Evolutionary conservation across 2,329 filamentous ascomycete species (phyloP).

Genomic region (Trichoderma pleuroti): DNA sequence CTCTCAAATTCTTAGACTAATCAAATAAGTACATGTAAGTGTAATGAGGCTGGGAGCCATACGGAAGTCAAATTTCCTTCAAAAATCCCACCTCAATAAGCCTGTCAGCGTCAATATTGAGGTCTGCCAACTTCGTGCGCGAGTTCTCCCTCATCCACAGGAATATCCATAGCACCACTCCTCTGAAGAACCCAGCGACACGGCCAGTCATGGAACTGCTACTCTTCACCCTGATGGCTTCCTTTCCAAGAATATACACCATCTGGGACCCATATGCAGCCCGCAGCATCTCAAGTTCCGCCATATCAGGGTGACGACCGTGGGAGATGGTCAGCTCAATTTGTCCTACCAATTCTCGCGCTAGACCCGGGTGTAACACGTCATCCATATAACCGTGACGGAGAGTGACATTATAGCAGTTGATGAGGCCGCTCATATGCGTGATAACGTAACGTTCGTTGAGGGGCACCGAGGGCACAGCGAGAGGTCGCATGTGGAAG

Average conservation of each 20-base stretch:
- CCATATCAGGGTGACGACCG: slow-evolving; percentile 26
- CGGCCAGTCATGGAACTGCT: slow-evolving; percentile 33
- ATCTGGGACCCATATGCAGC: slow-evolving; percentile 46
- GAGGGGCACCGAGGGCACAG: slow-evolving; percentile 52
- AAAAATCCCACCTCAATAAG: slow-evolving; percentile 67
- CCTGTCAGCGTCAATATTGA: slow-evolving; percentile 48
- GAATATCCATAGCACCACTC: slow-evolving; percentile 51
- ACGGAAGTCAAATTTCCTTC: slow-evolving; percentile 54
- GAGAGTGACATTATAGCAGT: slow-evolving; percentile 65
- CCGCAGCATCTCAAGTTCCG: slow-evolving; percentile 44
- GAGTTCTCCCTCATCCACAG: slow-evolving; percentile 65
- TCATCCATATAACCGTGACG: slow-evolving; percentile 72
- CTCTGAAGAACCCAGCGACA: slow-evolving; percentile 36
- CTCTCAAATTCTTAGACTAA: background rate
- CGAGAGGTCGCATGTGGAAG: slow-evolving; percentile 66
- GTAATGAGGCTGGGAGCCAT: background rate
- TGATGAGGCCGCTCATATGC: slow-evolving; percentile 46
- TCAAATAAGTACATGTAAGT: background rate
- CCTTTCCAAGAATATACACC: slow-evolving; percentile 59
- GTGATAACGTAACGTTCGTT: slow-evolving; percentile 47
- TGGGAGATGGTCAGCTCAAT: slow-evolving; percentile 53
- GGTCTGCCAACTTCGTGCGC: slow-evolving; percentile 61
- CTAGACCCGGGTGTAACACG: slow-evolving; percentile 63
- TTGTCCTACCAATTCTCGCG: slow-evolving; percentile 52
- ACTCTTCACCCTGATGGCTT: slow-evolving; percentile 50